Percentiles rank a stretch among this genome's conserved stretches.
Evolutionary conservation across 352 stramenopile genomes (phyloP).

Genomic region (Globisporangium carolinianum): DNA sequence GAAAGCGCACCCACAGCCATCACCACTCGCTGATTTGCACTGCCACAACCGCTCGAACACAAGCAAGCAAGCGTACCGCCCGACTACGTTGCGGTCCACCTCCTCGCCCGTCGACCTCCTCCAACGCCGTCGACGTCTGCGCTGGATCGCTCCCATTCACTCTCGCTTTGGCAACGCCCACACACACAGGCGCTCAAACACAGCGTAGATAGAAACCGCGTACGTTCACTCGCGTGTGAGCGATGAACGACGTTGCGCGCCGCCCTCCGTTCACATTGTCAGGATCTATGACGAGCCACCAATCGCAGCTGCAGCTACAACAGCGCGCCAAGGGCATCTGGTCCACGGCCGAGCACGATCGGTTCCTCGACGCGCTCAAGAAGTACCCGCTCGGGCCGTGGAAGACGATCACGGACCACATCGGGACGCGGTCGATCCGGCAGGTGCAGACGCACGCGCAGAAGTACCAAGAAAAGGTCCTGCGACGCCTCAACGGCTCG

Average conservation of each 20-base stretch:
- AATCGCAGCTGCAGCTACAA: neutral
- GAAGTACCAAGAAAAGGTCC: constrained; percentile 16
- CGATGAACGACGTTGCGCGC: constrained; percentile 10
- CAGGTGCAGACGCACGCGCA: constrained; percentile 16
- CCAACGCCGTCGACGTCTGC: too few species aligned
- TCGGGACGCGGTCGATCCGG: constrained; percentile 10
- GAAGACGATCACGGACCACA: constrained; percentile 11
- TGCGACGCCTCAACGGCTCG: constrained; percentile 5
- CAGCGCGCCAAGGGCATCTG: constrained; percentile 13
- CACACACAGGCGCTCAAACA: neutral
- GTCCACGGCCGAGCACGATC: constrained; percentile 12
- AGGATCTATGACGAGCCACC: constrained; percentile 1
- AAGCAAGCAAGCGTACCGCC: neutral
- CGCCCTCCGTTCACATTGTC: constrained; percentile 1
- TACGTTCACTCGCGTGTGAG: neutral
- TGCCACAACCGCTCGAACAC: neutral
- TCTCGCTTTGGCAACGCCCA: neutral
- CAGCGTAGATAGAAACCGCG: neutral
- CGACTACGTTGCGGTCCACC: too few species aligned
- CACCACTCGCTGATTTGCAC: neutral
- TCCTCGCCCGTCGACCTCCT: too few species aligned
- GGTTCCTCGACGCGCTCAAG: constrained; percentile 16
- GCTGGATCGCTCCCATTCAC: neutral
- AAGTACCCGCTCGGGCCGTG: constrained; percentile 11
- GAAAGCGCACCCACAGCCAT: neutral